A percentile compares a stretch with the other conserved stretches of the same genome.
These are phyloP conservation scores for Boletellus sp. DNA, from an alignment of 1,284 basidiomycete species.

Conservation along the genomic window DNA sequence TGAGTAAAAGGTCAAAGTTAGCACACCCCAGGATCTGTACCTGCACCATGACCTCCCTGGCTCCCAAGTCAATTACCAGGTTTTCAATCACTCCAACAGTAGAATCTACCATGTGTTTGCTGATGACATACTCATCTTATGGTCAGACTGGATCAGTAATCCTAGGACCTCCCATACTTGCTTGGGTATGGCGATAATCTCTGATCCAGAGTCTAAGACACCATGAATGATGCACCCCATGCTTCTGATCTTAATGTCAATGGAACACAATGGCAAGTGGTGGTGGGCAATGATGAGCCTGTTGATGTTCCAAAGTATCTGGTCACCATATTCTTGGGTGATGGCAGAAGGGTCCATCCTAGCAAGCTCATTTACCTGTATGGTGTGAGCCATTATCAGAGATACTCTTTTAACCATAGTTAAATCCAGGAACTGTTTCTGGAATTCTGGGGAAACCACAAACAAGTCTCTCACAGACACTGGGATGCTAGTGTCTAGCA, in stretches of 20 bases:
- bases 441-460: neutral
- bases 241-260: neutral
- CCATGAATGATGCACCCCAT: neutral
- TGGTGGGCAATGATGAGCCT: neutral
- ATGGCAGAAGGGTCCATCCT: neutral
- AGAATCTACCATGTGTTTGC: neutral
- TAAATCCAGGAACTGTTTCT: neutral
- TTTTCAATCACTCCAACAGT: neutral
- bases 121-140: neutral
- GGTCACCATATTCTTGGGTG: neutral
- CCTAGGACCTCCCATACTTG: neutral
- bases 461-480: neutral
- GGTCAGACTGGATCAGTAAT: neutral
- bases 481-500: neutral
- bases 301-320: neutral
- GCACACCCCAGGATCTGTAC: neutral
- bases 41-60: neutral
- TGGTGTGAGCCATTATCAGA: no score
- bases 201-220: neutral
- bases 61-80: neutral
- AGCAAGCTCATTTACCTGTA: neutral
- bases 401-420: neutral
- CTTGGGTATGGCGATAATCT: neutral
- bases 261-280: neutral
- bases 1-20: conserved; percentile 6